These are phyloP conservation scores for Cicer cuneatum DNA, from an alignment of 306 rosid genomes.

Conservation along the genomic window DNA sequence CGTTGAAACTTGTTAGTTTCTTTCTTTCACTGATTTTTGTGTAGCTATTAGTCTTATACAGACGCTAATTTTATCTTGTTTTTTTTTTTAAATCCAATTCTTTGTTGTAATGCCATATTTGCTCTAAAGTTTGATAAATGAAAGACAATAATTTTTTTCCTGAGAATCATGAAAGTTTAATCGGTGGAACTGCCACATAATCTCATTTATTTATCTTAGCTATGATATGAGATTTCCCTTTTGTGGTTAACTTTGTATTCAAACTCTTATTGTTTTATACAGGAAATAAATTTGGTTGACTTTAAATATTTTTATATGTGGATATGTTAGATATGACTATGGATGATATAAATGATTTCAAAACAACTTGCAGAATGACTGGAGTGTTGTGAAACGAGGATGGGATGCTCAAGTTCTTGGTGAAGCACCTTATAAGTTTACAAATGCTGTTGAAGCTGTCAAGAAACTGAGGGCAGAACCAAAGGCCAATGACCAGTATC, in stretches of 20 bases:
- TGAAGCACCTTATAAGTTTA: slow-evolving; percentile 88
- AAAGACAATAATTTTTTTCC: neutral
- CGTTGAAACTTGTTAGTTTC: too few relatives aligned
- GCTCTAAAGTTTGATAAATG: neutral
- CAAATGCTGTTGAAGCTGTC: slow-evolving; percentile 78
- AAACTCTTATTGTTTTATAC: slow-evolving; percentile 10
- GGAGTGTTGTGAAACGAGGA: slow-evolving; percentile 97
- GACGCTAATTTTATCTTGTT: too few relatives aligned
- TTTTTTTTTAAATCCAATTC: too few relatives aligned
- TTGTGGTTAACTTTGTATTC: neutral
- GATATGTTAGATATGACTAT: neutral
- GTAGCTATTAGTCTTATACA: too few relatives aligned
- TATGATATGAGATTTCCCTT: neutral
- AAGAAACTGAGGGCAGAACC: slow-evolving; percentile 76
- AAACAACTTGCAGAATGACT: slow-evolving; percentile 78
- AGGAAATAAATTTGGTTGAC: neutral
- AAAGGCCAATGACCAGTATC: slow-evolving; percentile 84
- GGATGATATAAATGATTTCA: slow-evolving; percentile 3
- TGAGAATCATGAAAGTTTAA: neutral
- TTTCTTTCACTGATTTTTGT: neutral
- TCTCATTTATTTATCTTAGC: neutral
- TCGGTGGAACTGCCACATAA: too few relatives aligned
- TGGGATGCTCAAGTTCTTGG: slow-evolving; percentile 99
- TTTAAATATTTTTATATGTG: neutral
- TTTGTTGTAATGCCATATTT: too few relatives aligned